Conservation (phyloP, 2,329 filamentous ascomycete species). For the Pyrenophora graminea region DNA sequence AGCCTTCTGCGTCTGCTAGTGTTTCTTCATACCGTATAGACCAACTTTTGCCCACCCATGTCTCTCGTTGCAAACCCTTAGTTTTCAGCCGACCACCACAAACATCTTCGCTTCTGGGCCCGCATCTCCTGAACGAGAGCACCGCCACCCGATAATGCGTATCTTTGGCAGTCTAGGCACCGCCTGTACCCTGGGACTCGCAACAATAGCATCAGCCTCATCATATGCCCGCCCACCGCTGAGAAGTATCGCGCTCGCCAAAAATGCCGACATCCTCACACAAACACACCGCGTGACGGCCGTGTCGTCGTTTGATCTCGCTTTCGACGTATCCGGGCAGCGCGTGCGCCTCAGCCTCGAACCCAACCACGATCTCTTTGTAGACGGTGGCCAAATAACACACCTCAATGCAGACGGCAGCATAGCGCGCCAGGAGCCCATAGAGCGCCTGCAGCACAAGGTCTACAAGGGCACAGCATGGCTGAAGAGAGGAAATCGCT, state of each 20-base stretch:
- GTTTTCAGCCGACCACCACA: conserved; percentile 1
- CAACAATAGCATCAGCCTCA: conserved; percentile 31
- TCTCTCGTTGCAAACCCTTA: conserved; percentile 35
- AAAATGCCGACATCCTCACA: conserved; percentile 77
- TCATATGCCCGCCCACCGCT: conserved; percentile 69
- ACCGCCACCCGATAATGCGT: conserved; percentile 35
- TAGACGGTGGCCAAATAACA: conserved; percentile 73
- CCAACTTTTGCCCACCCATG: conserved; percentile 28
- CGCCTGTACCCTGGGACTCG: conserved; percentile 28
- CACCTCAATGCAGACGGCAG: conserved; percentile 74
- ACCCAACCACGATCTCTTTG: conserved; percentile 88
- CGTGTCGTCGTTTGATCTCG: conserved; percentile 80
- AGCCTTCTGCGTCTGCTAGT: conserved; percentile 12
- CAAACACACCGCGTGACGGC: conserved; percentile 79
- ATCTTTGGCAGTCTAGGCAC: conserved; percentile 29
- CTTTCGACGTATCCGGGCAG: conserved; percentile 70
- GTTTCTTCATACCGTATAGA: conserved; percentile 8
- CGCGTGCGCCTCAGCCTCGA: conserved; percentile 79
- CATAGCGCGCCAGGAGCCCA: conserved; percentile 66
- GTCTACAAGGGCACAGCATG: conserved; percentile 83
- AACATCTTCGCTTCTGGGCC: conserved; percentile 9
- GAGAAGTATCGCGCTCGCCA: conserved; percentile 71
- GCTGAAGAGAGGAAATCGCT: conserved; percentile 75
- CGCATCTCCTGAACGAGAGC: conserved; percentile 29
- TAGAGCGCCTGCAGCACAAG: conserved; percentile 74